Evolutionary conservation across 169 alveolate species (phyloP), one percentile per base, ranked within the genome.

Genomic region (Besnoitia besnoiti): DNA sequence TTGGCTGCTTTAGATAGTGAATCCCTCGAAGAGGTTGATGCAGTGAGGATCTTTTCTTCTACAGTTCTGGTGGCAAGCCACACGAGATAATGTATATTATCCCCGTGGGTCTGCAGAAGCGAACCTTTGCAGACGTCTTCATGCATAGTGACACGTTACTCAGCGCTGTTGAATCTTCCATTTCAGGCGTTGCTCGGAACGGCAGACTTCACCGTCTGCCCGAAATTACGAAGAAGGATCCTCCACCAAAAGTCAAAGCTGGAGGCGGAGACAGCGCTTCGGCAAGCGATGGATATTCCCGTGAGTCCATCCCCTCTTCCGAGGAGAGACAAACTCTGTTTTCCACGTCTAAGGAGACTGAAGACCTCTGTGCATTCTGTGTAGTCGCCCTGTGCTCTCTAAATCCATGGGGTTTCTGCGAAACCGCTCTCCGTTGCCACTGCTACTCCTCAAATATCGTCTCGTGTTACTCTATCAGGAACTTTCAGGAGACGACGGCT

Each of bases 171-270:
- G 62, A 50, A 50, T 14, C 62, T 10, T 50, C 19, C 19, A 19
- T 27, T 14, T 14, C 87, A 77, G 87, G 87, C 61, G 59, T 27
- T 77, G 50, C 37, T 40, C 61, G 2, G 14, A 16, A 44, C 87
- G 2, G 87, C 87, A 42, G 87, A 77, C 87, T 59, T 21, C 27
- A 5, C 87, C 19, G 87, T 77, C 61, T 77, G 87, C 87, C 87
- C 87, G 61, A 77, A 77, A 35, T 59, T 77, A 27, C 87, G 24
- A 8, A 30, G 40, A 35, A 39, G 59, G 59, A 77, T 77, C 87
- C 35, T 30, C 50, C 50, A 77, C 39, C 37, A 77, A n/a, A 77
- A 77, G 40, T 77, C 59, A 8, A 77, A 77, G 59, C 42, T 77
- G 47, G 87, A 77, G 37, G 87, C 61, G 16, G 59, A 77, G 87